Evolutionary conservation across 2,329 filamentous ascomycete genomes (phyloP).

Genomic region (Penicillium occitanis): DNA sequence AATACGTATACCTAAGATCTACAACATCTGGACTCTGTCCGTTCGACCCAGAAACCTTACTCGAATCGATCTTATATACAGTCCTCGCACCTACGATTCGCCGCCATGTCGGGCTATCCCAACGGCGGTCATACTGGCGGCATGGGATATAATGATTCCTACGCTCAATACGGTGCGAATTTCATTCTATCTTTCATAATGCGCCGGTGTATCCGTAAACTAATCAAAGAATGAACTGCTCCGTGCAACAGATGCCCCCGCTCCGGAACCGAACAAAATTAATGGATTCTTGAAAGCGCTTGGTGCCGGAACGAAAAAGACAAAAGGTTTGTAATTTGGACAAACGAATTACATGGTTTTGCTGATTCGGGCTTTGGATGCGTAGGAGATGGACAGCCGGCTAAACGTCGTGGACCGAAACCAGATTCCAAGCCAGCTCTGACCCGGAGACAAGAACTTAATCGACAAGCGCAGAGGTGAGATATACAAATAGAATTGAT

Average conservation of each 20-base stretch:
- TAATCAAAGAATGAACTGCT: conserved; percentile 3
- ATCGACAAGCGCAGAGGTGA: conserved; percentile 92
- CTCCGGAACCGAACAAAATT: conserved; percentile 15
- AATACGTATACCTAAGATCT: neutral
- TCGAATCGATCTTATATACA: neutral
- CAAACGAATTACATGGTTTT: neutral
- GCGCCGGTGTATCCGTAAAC: neutral
- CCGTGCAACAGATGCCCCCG: conserved; percentile 1
- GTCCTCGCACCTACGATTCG: neutral
- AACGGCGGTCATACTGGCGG: neutral
- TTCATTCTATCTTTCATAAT: neutral
- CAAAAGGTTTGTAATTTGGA: conserved; percentile 59
- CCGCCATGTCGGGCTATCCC: conserved; percentile 14
- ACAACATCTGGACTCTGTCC: neutral
- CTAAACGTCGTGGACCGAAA: conserved; percentile 90
- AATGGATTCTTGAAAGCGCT: conserved; percentile 65
- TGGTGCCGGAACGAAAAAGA: conserved; percentile 66
- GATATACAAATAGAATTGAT: conserved; percentile 23
- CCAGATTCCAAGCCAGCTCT: conserved; percentile 94
- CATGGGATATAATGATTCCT: conserved; percentile 11
- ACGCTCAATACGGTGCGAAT: conserved; percentile 10
- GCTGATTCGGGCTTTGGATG: conserved; percentile 17
- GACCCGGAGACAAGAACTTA: conserved; percentile 88
- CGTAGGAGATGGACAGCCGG: conserved; percentile 70
- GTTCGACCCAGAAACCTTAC: neutral